A percentile compares a stretch with the other conserved stretches of the same genome.
phyloP scores from a whole-genome alignment of 164 flowering plant species.

The Umbilicus rupestris region DNA sequence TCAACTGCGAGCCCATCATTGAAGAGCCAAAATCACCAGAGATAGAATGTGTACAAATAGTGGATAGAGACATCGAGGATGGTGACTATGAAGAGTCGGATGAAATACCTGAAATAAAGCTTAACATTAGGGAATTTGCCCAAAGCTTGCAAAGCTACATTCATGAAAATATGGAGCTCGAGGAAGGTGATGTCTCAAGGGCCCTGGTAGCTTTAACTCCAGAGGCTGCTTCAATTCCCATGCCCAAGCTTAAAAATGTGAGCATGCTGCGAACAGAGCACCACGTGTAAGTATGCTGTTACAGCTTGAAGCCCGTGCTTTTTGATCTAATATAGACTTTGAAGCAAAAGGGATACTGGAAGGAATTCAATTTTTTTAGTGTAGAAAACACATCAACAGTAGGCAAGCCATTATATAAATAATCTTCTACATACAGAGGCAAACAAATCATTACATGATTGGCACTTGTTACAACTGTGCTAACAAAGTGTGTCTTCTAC shows the following conservation, averaged over 20 bases:
- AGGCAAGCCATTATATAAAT: background rate
- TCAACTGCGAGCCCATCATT: constrained; percentile 37
- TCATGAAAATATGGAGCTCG: constrained; percentile 54
- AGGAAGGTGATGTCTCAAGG: constrained; percentile 65
- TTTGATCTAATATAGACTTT: too few relatives aligned
- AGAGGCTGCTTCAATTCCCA: constrained; percentile 36
- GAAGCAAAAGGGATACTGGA: too few relatives aligned
- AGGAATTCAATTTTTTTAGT: too few relatives aligned
- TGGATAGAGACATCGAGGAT: constrained; percentile 64
- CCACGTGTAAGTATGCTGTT: constrained; percentile 34
- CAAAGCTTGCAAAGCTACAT: constrained; percentile 57
- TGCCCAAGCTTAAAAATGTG: constrained; percentile 38
- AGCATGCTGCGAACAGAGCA: constrained; percentile 45
- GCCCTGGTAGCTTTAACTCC: constrained; percentile 39
- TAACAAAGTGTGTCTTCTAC: constrained; percentile 26
- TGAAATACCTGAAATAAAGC: constrained; percentile 82
- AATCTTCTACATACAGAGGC: background rate
- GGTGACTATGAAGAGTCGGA: constrained; percentile 50
- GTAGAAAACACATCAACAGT: background rate
- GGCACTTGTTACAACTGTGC: background rate
- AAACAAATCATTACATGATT: background rate
- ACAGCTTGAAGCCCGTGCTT: background rate
- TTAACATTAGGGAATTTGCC: constrained; percentile 59
- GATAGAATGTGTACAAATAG: constrained; percentile 34
- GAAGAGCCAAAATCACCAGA: constrained; percentile 82